Evolutionary conservation across 1,284 basidiomycete genomes (phyloP).

Genomic region (Ustanciosporium gigantosporum): DNA sequence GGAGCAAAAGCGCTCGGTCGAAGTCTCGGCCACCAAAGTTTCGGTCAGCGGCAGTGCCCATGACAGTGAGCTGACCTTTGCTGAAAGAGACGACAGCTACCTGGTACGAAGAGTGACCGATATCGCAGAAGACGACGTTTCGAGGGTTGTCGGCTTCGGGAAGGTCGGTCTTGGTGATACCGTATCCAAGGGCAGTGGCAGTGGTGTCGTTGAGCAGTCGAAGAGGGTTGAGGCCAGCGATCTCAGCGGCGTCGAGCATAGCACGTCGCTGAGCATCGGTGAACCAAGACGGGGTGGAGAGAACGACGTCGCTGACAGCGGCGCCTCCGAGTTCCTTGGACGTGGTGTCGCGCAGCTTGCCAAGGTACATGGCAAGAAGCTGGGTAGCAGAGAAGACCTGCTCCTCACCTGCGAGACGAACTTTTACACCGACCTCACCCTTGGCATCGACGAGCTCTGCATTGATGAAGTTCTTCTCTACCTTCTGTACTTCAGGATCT

Average conservation of each 20-base stretch:
- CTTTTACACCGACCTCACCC: conserved; percentile 60
- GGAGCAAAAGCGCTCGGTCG: conserved; percentile 58
- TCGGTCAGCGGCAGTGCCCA: conserved; percentile 56
- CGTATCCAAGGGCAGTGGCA: conserved; percentile 58
- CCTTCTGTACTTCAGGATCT: conserved; percentile 54
- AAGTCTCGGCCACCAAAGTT: conserved; percentile 61
- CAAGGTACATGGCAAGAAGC: conserved; percentile 60
- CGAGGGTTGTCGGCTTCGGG: conserved; percentile 58
- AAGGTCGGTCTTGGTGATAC: conserved; percentile 61
- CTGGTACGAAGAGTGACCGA: conserved; percentile 61
- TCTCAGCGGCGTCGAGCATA: conserved; percentile 58
- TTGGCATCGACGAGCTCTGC: conserved; percentile 58
- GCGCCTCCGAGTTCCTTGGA: conserved; percentile 54
- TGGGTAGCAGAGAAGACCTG: conserved; percentile 59
- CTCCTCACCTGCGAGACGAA: conserved; percentile 55
- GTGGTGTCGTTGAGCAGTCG: conserved; percentile 60
- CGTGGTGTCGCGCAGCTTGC: conserved; percentile 58
- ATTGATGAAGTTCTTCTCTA: conserved; percentile 59
- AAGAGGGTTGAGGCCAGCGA: conserved; percentile 59
- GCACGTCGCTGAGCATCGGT: conserved; percentile 58
- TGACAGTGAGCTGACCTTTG: conserved; percentile 60
- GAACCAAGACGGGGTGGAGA: conserved; percentile 60
- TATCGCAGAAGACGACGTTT: conserved; percentile 60
- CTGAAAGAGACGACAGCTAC: conserved; percentile 59
- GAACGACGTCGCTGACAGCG: conserved; percentile 58